These are phyloP conservation scores for Chlorella sp. DNA, from an alignment of 139 green algal species.

Conservation along the genomic window DNA sequence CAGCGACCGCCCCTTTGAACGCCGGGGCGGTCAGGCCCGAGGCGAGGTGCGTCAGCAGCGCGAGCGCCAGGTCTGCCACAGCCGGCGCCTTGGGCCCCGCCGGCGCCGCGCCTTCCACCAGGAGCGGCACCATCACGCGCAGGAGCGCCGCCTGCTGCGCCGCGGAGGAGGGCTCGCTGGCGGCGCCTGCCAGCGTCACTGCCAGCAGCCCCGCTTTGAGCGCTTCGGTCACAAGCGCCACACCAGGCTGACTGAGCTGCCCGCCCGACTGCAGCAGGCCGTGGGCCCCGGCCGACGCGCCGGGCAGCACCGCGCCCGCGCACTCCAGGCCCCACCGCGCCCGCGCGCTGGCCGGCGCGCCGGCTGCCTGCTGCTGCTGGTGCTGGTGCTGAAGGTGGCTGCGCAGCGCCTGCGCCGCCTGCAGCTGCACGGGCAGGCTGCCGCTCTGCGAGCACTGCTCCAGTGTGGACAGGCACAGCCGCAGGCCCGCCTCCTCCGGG, in stretches of 20 bases:
- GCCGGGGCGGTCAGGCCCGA: slow-evolving; percentile 18
- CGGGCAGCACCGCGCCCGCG: slow-evolving; percentile 13
- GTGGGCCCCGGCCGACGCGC: slow-evolving; percentile 4
- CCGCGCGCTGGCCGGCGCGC: not conserved
- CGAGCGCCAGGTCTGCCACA: slow-evolving; percentile 39
- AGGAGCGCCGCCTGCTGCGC: slow-evolving; percentile 28
- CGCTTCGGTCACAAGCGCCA: slow-evolving; percentile 41
- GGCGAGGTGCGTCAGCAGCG: slow-evolving; percentile 52
- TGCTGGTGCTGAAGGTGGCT: not conserved
- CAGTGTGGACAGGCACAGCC: not conserved
- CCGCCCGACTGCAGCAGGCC: slow-evolving; percentile 25
- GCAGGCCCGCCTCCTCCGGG: not conserved
- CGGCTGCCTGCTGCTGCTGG: not conserved
- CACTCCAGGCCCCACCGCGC: slow-evolving; percentile 21
- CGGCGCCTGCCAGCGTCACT: slow-evolving; percentile 21
- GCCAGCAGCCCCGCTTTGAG: slow-evolving; percentile 60
- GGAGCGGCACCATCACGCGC: slow-evolving; percentile 51
- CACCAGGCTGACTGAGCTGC: not conserved
- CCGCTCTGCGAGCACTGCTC: not conserved
- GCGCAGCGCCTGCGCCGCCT: not conserved
- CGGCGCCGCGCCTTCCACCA: slow-evolving; percentile 46
- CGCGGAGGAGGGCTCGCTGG: not conserved
- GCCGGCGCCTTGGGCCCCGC: not conserved
- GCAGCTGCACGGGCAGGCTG: not conserved
- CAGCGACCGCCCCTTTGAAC: slow-evolving; percentile 47